Evolutionary conservation across 2,329 filamentous ascomycete genomes (phyloP), one percentile per base, ranked within the genome.

Genomic region (Claviceps fusiformis): DNA sequence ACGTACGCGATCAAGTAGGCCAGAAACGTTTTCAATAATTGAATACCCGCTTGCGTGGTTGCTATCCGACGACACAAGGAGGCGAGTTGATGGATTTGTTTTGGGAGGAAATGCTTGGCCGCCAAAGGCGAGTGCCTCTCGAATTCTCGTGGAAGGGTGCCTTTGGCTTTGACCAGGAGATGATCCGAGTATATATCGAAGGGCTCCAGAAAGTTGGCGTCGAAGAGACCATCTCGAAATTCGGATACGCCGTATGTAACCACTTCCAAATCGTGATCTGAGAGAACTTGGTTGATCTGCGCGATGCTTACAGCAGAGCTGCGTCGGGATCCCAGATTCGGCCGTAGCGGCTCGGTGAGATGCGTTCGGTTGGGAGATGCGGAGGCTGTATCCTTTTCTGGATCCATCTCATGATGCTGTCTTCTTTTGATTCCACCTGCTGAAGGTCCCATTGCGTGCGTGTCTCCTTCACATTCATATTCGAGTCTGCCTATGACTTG

Each of bases 1-100:
- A 77, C 64, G 61, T 82, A 82, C 3, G 78, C 73, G 50, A 76
- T 67, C 59, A 80, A 79, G 63, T 79, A 80, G n/a, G 71, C 77
- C n/a, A 76, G 60, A 58, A 78, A 81, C 0, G 77, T 73, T 59
- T 79, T 80, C 27, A 73, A 59, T 3, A 81, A 65, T 54, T 72
- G 74, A 52, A 81, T 71, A 1, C 78, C 79, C 19, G 73, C 67
- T 55, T 75, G 68, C 4, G 78, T 80, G 5, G 71, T 77, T 6
- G 68, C 67, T 24, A 80, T 67, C 27, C 67, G 66, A 44, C 62
- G 62, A 5, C 57, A 58, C 15, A 78, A 70, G 2, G 66, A 68
- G 56, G 67, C 68, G 10, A 76, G 58, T 56, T 73, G 75, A 53
- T 72, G 71, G 62, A 69, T 69, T 58, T 79, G 77, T 52, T 70